Evolutionary conservation across 106 monocot species (phyloP), one percentile per base, ranked within the genome.

Genomic region (Amphibolis antarctica): DNA sequence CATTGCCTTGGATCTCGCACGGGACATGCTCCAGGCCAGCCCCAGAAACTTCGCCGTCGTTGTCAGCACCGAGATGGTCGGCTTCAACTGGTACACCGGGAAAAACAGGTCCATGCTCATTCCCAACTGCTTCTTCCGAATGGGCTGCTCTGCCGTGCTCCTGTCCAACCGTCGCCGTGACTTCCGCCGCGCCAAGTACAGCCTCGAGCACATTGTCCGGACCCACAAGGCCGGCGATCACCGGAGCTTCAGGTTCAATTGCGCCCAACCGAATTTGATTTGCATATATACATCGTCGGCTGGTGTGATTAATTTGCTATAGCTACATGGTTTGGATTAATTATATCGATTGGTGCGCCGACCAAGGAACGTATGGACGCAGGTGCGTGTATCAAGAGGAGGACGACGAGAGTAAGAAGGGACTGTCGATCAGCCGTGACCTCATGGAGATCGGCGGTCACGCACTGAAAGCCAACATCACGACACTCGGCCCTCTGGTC

Each of bases 71-170:
- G 73, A 73, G 66, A 73, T 73, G 73, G 55, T 73, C 12, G 59
- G 66, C 5, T 73, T 73, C 64, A 73, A 73, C 46, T 73, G 73
- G 73, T 73, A 73, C 58, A 66, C 73, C 2, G 73, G 73, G 12
- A 43, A 26, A 30, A 66, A 73, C 65, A 30, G 42, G 28, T 73
- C 73, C 31, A 73, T 73, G 73, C 57, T 73, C 22, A 66, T 73
- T 21, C 73, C 73, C 58, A 73, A 73, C 44, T 73, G 73, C 66
- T 73, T 73, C 58, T 73, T 59, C 48, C 73, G 73, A 22, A 73
- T 73, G 73, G 73, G 73, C 31, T 65, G 66, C 57, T 64, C 73
- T 17, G 73, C 73, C 59, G 73, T 66, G 46, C 73, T 73, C 5
- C 66, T 73, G 22, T 73, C 73, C 45, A 73, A 73, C 59, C 55